A percentile compares a stretch with the other conserved stretches of the same genome.
Conservation (phyloP, 2,329 filamentous ascomycete species). For the Sclerotiophoma versabilis region DNA sequence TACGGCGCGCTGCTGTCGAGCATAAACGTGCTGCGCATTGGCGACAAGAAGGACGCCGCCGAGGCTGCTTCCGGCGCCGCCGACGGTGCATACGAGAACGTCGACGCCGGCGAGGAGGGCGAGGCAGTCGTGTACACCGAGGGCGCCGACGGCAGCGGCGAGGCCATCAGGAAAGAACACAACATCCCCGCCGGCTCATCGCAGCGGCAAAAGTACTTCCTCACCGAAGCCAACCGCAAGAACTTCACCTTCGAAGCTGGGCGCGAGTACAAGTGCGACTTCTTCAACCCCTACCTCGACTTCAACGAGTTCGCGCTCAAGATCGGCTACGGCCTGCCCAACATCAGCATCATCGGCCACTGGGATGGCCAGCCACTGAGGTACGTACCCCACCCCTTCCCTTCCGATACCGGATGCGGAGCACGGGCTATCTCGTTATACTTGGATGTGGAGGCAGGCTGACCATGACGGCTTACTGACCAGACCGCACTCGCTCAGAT, state of each 20-base stretch:
- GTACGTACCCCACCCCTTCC: slow-evolving; percentile 54
- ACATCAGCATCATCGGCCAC: slow-evolving; percentile 77
- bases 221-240: slow-evolving; percentile 62
- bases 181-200: slow-evolving; percentile 51
- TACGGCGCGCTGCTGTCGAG: slow-evolving; percentile 83
- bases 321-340: slow-evolving; percentile 63
- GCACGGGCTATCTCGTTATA: not conserved
- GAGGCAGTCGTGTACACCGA: slow-evolving; percentile 64
- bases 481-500: slow-evolving; percentile 86
- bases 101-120: slow-evolving; percentile 60
- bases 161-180: slow-evolving; percentile 48
- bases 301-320: slow-evolving; percentile 78
- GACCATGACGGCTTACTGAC: slow-evolving; percentile 36
- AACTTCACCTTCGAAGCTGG: slow-evolving; percentile 68
- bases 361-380: slow-evolving; percentile 81
- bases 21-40: slow-evolving; percentile 79
- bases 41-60: slow-evolving; percentile 48
- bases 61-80: slow-evolving; percentile 51
- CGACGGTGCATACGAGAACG: slow-evolving; percentile 58
- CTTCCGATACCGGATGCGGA: not conserved
- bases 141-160: slow-evolving; percentile 56
- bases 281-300: slow-evolving; percentile 92
- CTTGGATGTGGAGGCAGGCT: slow-evolving; percentile 4
- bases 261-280: slow-evolving; percentile 70
- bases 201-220: slow-evolving; percentile 66